A percentile compares a stretch with the other conserved stretches of the same genome.
phyloP scores from a whole-genome alignment of 1,139 yeast species.

The Ogataea hybrid region DNA sequence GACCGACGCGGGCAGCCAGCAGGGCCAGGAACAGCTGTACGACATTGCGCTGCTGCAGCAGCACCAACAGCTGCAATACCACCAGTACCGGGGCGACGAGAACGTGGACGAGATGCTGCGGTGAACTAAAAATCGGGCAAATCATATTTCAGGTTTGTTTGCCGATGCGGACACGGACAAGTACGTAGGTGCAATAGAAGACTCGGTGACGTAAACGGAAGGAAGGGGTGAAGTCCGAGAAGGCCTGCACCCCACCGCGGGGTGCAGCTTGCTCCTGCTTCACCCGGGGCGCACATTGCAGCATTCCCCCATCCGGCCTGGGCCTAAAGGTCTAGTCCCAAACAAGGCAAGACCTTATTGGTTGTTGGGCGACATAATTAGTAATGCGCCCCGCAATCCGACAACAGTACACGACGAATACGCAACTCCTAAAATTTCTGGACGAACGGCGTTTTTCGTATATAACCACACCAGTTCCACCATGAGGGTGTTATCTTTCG shows the following conservation, averaged over 20 bases:
- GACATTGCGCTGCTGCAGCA: slow-evolving; percentile 20
- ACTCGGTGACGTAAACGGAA: background rate
- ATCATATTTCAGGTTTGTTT: too few relatives aligned
- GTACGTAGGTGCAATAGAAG: too few relatives aligned
- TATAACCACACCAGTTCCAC: slow-evolving; percentile 1
- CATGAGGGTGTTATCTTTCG: background rate
- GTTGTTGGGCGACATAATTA: background rate
- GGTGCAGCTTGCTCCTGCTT: background rate
- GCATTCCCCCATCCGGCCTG: background rate
- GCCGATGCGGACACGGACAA: too few relatives aligned
- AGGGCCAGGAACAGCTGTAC: slow-evolving; percentile 15
- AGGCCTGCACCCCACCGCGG: background rate
- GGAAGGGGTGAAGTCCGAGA: background rate
- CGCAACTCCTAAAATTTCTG: background rate
- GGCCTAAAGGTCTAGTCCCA: background rate
- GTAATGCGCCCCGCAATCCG: slow-evolving; percentile 7
- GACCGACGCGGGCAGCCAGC: slow-evolving; percentile 11
- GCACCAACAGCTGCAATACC: slow-evolving; percentile 19
- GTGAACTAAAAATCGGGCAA: background rate
- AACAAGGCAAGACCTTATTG: background rate
- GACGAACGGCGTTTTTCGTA: slow-evolving; percentile 5
- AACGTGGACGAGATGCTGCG: slow-evolving; percentile 17
- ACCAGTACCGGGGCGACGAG: slow-evolving; percentile 19
- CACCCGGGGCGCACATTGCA: background rate
- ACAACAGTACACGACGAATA: background rate